Evolutionary conservation across 1,284 basidiomycete species (phyloP).

Genomic region (Fomitiporia mediterranea): DNA sequence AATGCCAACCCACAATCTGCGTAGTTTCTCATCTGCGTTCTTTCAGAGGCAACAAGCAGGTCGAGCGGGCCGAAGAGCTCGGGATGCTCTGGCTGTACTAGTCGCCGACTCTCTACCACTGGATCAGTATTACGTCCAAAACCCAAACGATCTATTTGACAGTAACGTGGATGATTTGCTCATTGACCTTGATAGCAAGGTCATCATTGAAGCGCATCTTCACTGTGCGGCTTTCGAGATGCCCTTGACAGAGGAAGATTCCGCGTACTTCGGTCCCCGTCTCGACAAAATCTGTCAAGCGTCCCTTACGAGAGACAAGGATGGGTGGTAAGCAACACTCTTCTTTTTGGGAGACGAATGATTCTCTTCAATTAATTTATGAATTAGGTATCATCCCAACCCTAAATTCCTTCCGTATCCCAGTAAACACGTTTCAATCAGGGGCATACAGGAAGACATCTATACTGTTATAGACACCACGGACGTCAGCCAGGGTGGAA

Average conservation of each 20-base stretch:
- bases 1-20: background rate
- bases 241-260: constrained; percentile 69
- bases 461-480: constrained; percentile 74
- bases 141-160: constrained; percentile 70
- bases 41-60: constrained; percentile 82
- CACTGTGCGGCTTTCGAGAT: constrained; percentile 89
- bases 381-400: constrained; percentile 73
- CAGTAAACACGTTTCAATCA: constrained; percentile 67
- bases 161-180: constrained; percentile 58
- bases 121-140: constrained; percentile 73
- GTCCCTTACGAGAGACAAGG: constrained; percentile 54
- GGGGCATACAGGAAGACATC: constrained; percentile 74
- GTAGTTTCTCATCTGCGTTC: background rate
- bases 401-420: constrained; percentile 77
- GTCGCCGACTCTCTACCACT: constrained; percentile 70
- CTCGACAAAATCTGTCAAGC: constrained; percentile 53
- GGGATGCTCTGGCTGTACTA: constrained; percentile 79
- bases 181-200: constrained; percentile 71
- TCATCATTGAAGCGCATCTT: constrained; percentile 79
- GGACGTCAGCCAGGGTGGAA: constrained; percentile 33
- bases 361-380: constrained; percentile 1
- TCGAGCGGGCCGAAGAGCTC: constrained; percentile 77
- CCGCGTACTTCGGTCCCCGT: constrained; percentile 66
- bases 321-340: constrained; percentile 56
- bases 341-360: background rate